Conservation (phyloP, 1,284 basidiomycete genomes). For the Irpex rosettiformis region DNA sequence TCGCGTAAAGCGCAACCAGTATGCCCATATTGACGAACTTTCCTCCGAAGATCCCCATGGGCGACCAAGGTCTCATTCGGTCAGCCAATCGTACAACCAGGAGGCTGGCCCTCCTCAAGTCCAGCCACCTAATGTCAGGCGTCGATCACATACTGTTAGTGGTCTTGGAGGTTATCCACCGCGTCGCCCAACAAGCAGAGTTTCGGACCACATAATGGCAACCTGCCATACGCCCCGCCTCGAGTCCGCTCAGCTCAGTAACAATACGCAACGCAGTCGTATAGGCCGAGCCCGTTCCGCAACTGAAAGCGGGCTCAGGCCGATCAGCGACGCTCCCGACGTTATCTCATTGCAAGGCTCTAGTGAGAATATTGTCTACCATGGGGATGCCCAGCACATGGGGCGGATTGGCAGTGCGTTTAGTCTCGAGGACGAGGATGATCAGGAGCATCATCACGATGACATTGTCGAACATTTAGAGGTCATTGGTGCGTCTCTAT, state of each 20-base stretch:
- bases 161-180: neutral
- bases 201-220: slow-evolving; percentile 26
- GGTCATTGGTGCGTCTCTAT: slow-evolving; percentile 54
- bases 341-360: slow-evolving; percentile 28
- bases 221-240: slow-evolving; percentile 5
- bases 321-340: slow-evolving; percentile 7
- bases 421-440: slow-evolving; percentile 29
- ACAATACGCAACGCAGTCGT: neutral
- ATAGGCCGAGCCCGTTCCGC: neutral
- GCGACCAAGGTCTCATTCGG: slow-evolving; percentile 21
- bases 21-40: slow-evolving; percentile 37
- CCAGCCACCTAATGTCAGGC: slow-evolving; percentile 9
- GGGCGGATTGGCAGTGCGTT: slow-evolving; percentile 44
- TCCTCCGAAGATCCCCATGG: slow-evolving; percentile 5
- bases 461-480: slow-evolving; percentile 77
- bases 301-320: neutral
- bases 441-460: slow-evolving; percentile 52
- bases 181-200: slow-evolving; percentile 23
- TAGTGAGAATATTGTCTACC: slow-evolving; percentile 30
- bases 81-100: slow-evolving; percentile 17
- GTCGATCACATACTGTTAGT: slow-evolving; percentile 14
- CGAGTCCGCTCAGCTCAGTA: neutral
- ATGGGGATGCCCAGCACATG: slow-evolving; percentile 24
- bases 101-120: neutral
- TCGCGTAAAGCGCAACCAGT: slow-evolving; percentile 44